A percentile compares a stretch with the other conserved stretches of the same genome.
Conservation (phyloP, 768 basidiomycete species). For the Kwoniella botswanensis region DNA sequence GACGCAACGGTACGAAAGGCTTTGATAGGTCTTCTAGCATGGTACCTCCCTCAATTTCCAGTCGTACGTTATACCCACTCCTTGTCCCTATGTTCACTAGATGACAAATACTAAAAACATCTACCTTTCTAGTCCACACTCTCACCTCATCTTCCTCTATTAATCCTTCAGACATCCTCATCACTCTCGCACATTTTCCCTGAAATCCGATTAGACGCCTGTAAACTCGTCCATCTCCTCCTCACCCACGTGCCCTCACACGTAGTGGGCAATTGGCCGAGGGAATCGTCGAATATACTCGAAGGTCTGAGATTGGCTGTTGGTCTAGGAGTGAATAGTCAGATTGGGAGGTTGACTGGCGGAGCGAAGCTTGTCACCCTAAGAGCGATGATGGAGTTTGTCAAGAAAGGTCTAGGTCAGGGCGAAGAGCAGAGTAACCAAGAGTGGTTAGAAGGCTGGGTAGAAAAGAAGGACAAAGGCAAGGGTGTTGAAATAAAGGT, state of each 20-base stretch:
- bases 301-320: conserved; percentile 55
- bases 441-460: conserved; percentile 29
- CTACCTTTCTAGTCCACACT: conserved; percentile 66
- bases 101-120: too few species aligned
- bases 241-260: conserved; percentile 71
- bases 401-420: conserved; percentile 24
- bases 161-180: conserved; percentile 85
- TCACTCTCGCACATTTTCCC: conserved; percentile 95
- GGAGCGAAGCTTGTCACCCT: conserved; percentile 49
- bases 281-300: conserved; percentile 51
- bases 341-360: conserved; percentile 37
- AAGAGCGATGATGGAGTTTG: conserved; percentile 47
- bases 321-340: conserved; percentile 45
- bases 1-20: conserved; percentile 79
- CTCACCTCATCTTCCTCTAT: conserved; percentile 71
- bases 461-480: conserved; percentile 17
- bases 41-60: conserved; percentile 72
- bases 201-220: conserved; percentile 87
- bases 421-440: conserved; percentile 3
- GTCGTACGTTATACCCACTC: conserved; percentile 59
- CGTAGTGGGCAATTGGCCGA: conserved; percentile 73
- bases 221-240: conserved; percentile 76
- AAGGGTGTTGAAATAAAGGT: conserved; percentile 23
- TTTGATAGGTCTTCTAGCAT: conserved; percentile 70
- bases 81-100: not conserved